Percentiles rank a stretch among this genome's conserved stretches.
Evolutionary conservation across 139 green algal species (phyloP).

Genomic region (Choricystis sp.): DNA sequence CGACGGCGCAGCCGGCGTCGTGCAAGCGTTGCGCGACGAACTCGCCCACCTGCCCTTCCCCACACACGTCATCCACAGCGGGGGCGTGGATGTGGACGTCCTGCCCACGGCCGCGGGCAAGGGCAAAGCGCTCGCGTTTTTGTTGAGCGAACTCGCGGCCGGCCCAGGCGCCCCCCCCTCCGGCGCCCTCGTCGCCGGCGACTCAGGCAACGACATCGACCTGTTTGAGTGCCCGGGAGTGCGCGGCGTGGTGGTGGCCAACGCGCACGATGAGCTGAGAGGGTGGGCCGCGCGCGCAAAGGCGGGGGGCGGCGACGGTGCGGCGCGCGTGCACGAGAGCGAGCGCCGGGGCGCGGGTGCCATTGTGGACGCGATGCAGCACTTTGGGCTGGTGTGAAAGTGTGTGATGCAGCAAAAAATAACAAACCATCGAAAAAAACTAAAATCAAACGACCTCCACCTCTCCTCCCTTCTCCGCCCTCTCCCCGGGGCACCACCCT

Average conservation of each 20-base stretch:
- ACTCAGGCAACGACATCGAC: conserved; percentile 87
- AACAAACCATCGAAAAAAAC: too few relatives aligned
- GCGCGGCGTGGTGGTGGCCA: conserved; percentile 66
- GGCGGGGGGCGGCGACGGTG: conserved; percentile 10
- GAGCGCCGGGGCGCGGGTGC: conserved; percentile 49
- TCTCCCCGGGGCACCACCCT: neutral
- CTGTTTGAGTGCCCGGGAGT: conserved; percentile 66
- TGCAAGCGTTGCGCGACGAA: conserved; percentile 18
- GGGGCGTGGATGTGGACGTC: conserved; percentile 70
- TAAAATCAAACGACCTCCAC: too few relatives aligned
- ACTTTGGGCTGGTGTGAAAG: conserved; percentile 30
- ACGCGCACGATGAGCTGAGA: conserved; percentile 70
- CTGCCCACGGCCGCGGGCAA: conserved; percentile 64
- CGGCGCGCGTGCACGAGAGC: conserved; percentile 14
- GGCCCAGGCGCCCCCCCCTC: conserved; percentile 7
- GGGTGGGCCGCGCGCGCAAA: conserved; percentile 47
- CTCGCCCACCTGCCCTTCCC: conserved; percentile 15
- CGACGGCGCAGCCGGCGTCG: neutral
- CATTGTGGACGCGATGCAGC: conserved; percentile 64
- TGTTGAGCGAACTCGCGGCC: conserved; percentile 44
- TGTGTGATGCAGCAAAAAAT: too few relatives aligned
- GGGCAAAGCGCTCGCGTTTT: conserved; percentile 62
- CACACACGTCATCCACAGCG: conserved; percentile 67
- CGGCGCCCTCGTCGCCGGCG: conserved; percentile 70
- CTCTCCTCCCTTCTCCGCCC: neutral